Conservation (phyloP, 177 flowering plant genomes). For the Vitis hybrid region DNA sequence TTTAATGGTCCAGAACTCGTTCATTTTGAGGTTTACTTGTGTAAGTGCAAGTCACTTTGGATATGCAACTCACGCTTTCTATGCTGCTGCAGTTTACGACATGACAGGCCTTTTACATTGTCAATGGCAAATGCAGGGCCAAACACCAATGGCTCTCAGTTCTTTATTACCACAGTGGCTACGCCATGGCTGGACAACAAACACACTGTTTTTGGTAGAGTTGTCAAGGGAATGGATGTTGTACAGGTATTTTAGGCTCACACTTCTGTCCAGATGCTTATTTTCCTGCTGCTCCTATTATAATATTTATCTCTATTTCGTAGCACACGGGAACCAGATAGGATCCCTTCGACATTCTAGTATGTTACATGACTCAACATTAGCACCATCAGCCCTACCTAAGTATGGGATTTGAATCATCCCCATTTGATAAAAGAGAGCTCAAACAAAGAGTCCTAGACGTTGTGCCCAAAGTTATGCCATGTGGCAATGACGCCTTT, state of each 20-base stretch:
- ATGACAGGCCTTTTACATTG: conserved; percentile 93
- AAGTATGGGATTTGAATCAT: too few relatives aligned
- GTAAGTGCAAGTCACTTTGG: neutral
- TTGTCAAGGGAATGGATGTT: conserved; percentile 96
- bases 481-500: too few relatives aligned
- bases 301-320: too few relatives aligned
- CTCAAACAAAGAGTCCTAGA: too few relatives aligned
- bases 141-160: conserved; percentile 96
- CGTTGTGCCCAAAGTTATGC: too few relatives aligned
- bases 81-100: conserved; percentile 72
- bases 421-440: too few relatives aligned
- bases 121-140: conserved; percentile 99
- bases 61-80: neutral
- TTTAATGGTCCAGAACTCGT: neutral
- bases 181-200: conserved; percentile 98
- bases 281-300: neutral
- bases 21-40: conserved; percentile 1
- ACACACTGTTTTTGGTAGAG: conserved; percentile 98
- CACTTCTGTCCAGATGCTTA: neutral
- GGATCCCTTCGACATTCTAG: too few relatives aligned
- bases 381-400: too few relatives aligned
- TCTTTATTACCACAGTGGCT: conserved; percentile 95
- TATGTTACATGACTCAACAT: too few relatives aligned
- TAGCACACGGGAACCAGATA: too few relatives aligned
- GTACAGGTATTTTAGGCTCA: conserved; percentile 66